These are phyloP conservation scores for Pythium utonaiense DNA, from an alignment of 352 stramenopile genomes.

Conservation along the genomic window DNA sequence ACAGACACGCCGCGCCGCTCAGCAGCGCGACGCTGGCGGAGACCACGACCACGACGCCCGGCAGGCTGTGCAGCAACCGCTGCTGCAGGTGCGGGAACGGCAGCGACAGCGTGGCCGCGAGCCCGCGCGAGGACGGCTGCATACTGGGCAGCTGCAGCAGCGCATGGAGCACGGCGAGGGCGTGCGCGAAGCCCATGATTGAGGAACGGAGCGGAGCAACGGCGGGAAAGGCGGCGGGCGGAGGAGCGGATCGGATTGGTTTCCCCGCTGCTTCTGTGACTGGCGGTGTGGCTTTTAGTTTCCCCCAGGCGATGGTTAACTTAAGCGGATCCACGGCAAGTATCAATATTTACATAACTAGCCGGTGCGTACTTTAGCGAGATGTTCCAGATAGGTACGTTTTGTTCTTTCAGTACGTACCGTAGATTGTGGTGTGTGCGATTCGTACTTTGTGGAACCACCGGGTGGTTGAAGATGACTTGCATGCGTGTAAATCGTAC, in stretches of 20 bases:
- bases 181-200: constrained; percentile 30
- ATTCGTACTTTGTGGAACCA: neutral
- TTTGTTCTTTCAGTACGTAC: no score
- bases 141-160: constrained; percentile 10
- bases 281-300: neutral
- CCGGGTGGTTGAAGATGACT: constrained; percentile 1
- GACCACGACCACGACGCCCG: constrained; percentile 21
- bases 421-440: no score
- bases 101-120: constrained; percentile 19
- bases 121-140: neutral
- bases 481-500: neutral
- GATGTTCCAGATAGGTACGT: no score
- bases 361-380: no score
- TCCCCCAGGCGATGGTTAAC: constrained; percentile 1
- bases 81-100: constrained; percentile 28
- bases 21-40: constrained; percentile 5
- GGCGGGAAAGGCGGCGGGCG: neutral
- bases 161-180: constrained; percentile 27
- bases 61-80: constrained; percentile 27
- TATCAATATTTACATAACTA: constrained; percentile 1
- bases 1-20: neutral
- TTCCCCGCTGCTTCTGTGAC: neutral
- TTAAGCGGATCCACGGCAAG: neutral
- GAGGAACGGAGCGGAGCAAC: neutral
- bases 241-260: neutral